A percentile compares a stretch with the other conserved stretches of the same genome.
Conservation (phyloP, 164 flowering plant species). For the Santalum album region DNA sequence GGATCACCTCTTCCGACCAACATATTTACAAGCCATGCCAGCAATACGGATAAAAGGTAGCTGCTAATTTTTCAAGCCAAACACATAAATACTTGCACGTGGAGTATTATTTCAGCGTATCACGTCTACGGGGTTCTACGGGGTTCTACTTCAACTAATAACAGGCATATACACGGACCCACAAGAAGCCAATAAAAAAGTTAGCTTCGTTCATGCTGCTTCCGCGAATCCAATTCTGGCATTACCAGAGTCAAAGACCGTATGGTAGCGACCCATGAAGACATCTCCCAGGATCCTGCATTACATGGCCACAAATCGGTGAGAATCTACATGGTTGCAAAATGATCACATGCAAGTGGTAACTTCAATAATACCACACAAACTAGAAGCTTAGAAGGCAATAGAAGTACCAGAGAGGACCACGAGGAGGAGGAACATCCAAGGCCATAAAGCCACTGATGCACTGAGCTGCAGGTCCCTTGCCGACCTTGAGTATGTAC, state of each 20-base stretch:
- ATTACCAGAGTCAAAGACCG: constrained; percentile 48
- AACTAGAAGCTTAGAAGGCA: background rate
- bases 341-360: background rate
- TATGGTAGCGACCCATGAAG: constrained; percentile 66
- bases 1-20: too few species aligned
- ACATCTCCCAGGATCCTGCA: constrained; percentile 63
- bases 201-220: constrained; percentile 28
- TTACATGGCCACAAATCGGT: background rate
- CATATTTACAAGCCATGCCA: too few species aligned
- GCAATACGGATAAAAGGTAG: too few species aligned
- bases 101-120: too few species aligned
- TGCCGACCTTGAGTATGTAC: constrained; percentile 68
- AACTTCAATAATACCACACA: background rate
- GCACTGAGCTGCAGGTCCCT: constrained; percentile 60
- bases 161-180: too few species aligned
- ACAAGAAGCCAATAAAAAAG: too few species aligned
- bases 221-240: constrained; percentile 53
- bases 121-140: too few species aligned
- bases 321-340: background rate
- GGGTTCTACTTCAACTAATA: too few species aligned
- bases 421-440: constrained; percentile 70
- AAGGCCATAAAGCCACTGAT: constrained; percentile 57
- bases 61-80: too few species aligned
- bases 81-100: too few species aligned
- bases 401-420: constrained; percentile 62